phyloP scores from a whole-genome alignment of 257 asterid species.

The Misopates orontium region DNA sequence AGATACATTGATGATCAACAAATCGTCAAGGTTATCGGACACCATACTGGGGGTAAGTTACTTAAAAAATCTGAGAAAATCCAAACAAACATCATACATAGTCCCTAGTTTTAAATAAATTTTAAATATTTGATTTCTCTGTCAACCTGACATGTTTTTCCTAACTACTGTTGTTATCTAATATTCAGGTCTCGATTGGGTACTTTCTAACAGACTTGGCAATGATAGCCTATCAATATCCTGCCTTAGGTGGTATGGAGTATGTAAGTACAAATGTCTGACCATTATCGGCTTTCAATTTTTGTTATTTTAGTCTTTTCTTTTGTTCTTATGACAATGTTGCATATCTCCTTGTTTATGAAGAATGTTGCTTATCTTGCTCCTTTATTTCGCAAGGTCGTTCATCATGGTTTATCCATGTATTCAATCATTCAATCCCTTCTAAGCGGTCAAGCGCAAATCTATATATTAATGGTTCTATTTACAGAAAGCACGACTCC shows the following conservation, averaged over 20 bases:
- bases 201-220: constrained; percentile 83
- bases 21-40: constrained; percentile 68
- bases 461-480: constrained; percentile 83
- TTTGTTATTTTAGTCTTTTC: too few relatives aligned
- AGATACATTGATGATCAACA: constrained; percentile 47
- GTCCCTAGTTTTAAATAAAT: background rate
- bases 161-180: constrained; percentile 17
- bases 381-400: constrained; percentile 47
- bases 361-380: constrained; percentile 5
- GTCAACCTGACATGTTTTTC: background rate
- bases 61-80: background rate
- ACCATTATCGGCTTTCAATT: constrained; percentile 10
- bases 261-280: constrained; percentile 63
- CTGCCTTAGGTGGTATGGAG: constrained; percentile 83
- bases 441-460: constrained; percentile 78
- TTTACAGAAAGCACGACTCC: constrained; percentile 95
- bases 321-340: constrained; percentile 6
- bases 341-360: constrained; percentile 2
- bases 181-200: constrained; percentile 75
- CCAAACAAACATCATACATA: background rate
- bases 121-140: background rate
- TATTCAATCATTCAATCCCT: constrained; percentile 69
- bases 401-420: constrained; percentile 91
- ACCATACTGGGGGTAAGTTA: constrained; percentile 71
- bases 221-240: constrained; percentile 64